Conservation (phyloP, 176 grass and related monocot genomes). For the Aechmea fasciata region DNA sequence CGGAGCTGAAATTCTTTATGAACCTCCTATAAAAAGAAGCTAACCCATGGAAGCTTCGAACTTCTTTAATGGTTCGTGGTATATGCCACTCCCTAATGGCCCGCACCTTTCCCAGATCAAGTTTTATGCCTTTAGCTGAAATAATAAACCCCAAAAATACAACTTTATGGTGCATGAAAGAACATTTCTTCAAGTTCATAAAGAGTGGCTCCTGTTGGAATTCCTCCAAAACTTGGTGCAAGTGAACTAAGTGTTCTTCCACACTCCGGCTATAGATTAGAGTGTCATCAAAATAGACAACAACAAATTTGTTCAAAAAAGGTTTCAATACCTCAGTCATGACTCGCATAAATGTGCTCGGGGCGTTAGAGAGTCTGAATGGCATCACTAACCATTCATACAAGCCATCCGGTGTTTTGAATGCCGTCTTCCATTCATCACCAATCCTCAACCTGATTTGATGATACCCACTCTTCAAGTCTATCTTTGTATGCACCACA, state of each 20-base stretch:
- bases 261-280: neutral
- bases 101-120: too few species aligned
- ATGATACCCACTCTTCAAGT: neutral
- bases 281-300: neutral
- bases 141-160: too few species aligned
- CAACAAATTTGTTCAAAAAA: neutral
- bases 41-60: too few species aligned
- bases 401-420: neutral
- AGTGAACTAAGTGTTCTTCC: neutral
- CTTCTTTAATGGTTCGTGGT: too few species aligned
- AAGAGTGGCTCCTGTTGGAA: neutral
- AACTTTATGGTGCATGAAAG: too few species aligned
- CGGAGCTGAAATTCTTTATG: too few species aligned
- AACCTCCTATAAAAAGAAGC: too few species aligned
- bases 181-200: neutral
- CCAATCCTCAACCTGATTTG: neutral
- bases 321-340: neutral
- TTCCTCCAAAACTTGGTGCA: neutral
- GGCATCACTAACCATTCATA: slow-evolving; percentile 1
- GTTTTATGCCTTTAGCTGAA: too few species aligned
- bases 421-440: neutral
- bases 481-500: neutral
- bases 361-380: neutral
- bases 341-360: neutral
- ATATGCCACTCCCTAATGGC: too few species aligned